Conservation (phyloP, 1,284 basidiomycete species). For the Coniophora puteana region DNA sequence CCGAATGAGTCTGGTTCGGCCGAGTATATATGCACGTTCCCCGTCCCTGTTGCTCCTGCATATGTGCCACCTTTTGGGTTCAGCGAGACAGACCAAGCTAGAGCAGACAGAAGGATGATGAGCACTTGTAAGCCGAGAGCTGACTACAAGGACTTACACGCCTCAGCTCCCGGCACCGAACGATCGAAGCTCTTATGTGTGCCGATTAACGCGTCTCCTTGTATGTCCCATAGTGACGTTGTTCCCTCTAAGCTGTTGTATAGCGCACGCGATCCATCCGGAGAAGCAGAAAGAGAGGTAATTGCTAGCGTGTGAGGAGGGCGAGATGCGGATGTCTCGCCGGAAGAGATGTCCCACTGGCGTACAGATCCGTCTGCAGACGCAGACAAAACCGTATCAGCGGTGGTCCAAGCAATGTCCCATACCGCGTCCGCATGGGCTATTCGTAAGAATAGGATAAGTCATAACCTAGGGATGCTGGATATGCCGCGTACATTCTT, state of each 20-base stretch:
- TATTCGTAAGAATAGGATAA: constrained; percentile 28
- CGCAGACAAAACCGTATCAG: constrained; percentile 62
- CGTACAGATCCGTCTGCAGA: constrained; percentile 75
- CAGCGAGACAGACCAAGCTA: constrained; percentile 82
- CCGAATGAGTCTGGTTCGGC: constrained; percentile 61
- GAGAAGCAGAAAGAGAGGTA: constrained; percentile 64
- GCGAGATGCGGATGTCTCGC: constrained; percentile 60
- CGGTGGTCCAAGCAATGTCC: constrained; percentile 72
- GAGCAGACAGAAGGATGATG: constrained; percentile 13
- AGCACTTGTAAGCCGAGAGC: constrained; percentile 5
- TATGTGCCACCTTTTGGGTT: constrained; percentile 71
- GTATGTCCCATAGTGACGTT: constrained; percentile 68
- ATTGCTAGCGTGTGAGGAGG: constrained; percentile 74
- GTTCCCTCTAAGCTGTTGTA: constrained; percentile 81
- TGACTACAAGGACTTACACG: constrained; percentile 59
- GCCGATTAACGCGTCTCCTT: constrained; percentile 53
- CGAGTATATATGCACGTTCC: constrained; percentile 67
- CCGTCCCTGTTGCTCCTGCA: constrained; percentile 75
- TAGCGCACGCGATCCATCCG: constrained; percentile 59
- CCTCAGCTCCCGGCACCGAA: constrained; percentile 53
- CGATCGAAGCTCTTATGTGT: constrained; percentile 71
- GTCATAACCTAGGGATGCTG: neutral
- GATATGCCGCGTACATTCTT: too few species aligned
- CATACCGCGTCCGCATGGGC: constrained; percentile 84
- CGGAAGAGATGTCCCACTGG: constrained; percentile 63